Evolutionary conservation across 208 protist species (phyloP), one percentile per base, ranked within the genome.

Genomic region (Porcisia deanei): DNA sequence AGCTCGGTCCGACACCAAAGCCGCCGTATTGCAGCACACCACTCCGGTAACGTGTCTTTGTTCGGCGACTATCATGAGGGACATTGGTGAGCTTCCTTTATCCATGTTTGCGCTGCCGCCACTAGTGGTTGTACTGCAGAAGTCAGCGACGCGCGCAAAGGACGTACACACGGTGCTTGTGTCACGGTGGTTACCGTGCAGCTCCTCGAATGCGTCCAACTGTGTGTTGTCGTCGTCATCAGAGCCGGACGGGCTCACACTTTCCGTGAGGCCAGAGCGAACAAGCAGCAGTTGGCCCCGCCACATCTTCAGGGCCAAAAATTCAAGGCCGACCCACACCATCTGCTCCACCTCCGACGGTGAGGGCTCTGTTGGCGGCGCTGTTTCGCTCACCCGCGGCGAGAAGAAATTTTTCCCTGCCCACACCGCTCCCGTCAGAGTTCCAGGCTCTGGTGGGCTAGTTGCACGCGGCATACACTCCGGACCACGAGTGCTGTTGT

Each of bases 201-300:
- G 12, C 8, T 34, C 30, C 37, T 30, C 52, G 10, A 41, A 37
- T 20, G 18, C 30, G 25, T 41, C 59, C 1, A 58, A 12, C 41
- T n/a, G 63, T 52, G 63, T 3, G 14, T 53, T 47, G 4, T 63
- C 61, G 14, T 73, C 65, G 10, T 34, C 53, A 1, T 22, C 53
- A 34, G 71, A 66, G 71, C n/a, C 43, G 5, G 73, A 71, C 37
- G 39, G 18, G 43, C 34, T 67, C 4, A 39, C 25, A 41, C 47
- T 6, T n/a, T 41, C 39, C 0, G 45, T 58, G 53, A 82, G 58
- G 10, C 77, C 77, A 6, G 77, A 71, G 18, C 39, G 55, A 47
- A 82, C 57, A 20, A 82, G 77, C 34, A 82, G 30, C 9, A 82
- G 41, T 55, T 73, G 72, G 0, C 77, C 65, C 53, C 73, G 57